Evolutionary conservation across 2,329 filamentous ascomycete species (phyloP).

Genomic region (Fusarium praegraminearum): DNA sequence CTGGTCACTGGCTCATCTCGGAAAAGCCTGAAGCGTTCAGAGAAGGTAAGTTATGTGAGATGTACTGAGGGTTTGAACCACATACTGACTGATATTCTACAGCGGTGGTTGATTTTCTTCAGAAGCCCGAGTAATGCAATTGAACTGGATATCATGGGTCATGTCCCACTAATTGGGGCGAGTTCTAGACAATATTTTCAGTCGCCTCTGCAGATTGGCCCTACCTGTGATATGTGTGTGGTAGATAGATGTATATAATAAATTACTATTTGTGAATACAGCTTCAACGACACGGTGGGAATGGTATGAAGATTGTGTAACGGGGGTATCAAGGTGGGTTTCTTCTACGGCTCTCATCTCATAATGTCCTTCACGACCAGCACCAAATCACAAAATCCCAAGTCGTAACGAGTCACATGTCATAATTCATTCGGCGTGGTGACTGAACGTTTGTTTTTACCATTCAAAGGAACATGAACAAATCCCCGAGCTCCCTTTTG

Average conservation of each 20-base stretch:
- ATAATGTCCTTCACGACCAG: conserved; percentile 21
- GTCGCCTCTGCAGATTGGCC: conserved; percentile 11
- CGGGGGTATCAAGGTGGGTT: conserved; percentile 5
- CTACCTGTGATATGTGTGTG: conserved; percentile 5
- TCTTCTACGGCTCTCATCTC: conserved; percentile 36
- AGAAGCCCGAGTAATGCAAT: conserved; percentile 58
- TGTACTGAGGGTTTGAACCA: not conserved
- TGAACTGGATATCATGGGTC: conserved; percentile 1
- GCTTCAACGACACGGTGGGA: not conserved
- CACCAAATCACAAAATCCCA: conserved; percentile 30
- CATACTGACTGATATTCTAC: conserved; percentile 14
- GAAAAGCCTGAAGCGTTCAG: conserved; percentile 86
- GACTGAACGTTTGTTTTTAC: conserved; percentile 52
- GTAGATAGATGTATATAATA: conserved; percentile 19
- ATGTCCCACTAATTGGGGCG: conserved; percentile 23
- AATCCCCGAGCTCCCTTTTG: conserved; percentile 56
- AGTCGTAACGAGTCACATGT: conserved; percentile 25
- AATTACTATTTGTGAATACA: not conserved
- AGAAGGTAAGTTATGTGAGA: conserved; percentile 65
- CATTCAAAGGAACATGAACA: conserved; percentile 56
- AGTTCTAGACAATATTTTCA: conserved; percentile 16
- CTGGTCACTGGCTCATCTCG: conserved; percentile 91
- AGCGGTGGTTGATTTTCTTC: conserved; percentile 75
- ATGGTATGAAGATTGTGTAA: conserved; percentile 13
- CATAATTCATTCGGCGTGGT: conserved; percentile 42